Evolutionary conservation across 495 filamentous ascomycete species (phyloP).

Genomic region (Hypoxylon intermedium): DNA sequence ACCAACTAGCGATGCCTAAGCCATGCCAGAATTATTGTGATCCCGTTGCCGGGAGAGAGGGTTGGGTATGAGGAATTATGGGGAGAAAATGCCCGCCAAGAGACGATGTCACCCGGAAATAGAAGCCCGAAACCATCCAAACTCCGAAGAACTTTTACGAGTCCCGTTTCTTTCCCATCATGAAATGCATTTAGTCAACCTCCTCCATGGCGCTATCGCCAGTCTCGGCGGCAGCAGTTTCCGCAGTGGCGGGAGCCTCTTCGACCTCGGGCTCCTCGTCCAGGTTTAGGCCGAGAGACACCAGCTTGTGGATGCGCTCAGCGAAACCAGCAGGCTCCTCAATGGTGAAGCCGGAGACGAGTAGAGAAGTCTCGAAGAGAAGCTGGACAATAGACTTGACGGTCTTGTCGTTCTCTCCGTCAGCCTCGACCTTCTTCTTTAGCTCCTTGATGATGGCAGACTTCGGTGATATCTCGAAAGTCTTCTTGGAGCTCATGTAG

Average conservation of each 20-base stretch:
- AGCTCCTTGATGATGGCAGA: constrained; percentile 98
- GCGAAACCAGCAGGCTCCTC: constrained; percentile 97
- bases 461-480: constrained; percentile 99
- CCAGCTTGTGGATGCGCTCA: constrained; percentile 98
- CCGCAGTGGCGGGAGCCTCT: constrained; percentile 66
- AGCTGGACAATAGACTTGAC: constrained; percentile 99
- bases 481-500: constrained; percentile 99
- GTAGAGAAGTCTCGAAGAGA: constrained; percentile 95
- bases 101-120: constrained; percentile 44
- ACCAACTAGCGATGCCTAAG: constrained; percentile 20
- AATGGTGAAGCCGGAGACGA: constrained; percentile 99
- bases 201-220: constrained; percentile 70
- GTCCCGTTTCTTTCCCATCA: constrained; percentile 39
- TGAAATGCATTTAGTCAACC: constrained; percentile 63
- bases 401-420: constrained; percentile 96
- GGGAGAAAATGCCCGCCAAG: constrained; percentile 44
- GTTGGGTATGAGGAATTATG: constrained; percentile 40
- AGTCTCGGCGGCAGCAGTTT: constrained; percentile 60
- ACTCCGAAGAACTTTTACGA: constrained; percentile 56
- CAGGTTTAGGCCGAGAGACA: constrained; percentile 93
- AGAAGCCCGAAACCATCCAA: constrained; percentile 49
- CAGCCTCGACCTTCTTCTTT: constrained; percentile 95
- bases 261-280: constrained; percentile 86
- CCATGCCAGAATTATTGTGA: constrained; percentile 32
- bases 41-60: constrained; percentile 28